Base-by-base conservation (phyloP, 306 rosid genomes). In the Pterocarpus macrocarpus region DNA sequence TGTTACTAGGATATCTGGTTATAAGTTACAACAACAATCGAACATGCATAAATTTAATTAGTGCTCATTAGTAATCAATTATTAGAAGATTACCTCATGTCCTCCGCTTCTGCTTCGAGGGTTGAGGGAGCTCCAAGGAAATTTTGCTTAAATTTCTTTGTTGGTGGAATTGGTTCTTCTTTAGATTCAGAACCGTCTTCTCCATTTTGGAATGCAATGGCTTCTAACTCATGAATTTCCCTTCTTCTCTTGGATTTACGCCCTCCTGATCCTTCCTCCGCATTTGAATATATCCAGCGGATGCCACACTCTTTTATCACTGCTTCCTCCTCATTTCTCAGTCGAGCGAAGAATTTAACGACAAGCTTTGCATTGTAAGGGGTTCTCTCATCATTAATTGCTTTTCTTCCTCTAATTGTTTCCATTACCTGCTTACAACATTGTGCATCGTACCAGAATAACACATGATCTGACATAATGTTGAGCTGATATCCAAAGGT, bases 281-380 rank as follows among this genome's bases (percentile, higher is more conserved):
- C 22, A 41, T 58, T 47, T 53, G 35, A 9, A 39, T 52, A 35
- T 44, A 55, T 3, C 53, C 76, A 69, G 44, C 64, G 53, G 53
- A 47, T 47, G 53, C 86, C 76, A 66, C 83, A 78, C 69, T 52
- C 72, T 67, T 57, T 67, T 38, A 83, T 63, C 5, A 3, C 9
- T 2, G 7, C 38, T 44, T 7, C 80, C 0, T 34, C 32, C 2
- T n/a, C 15, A 9, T 15, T 17, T 0, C 0, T 0, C 12, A 43
- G 47, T 33, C 10, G 28, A 58, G 35, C 44, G 4, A 30, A 79
- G 84, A 79, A 84, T 39, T 44, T 32, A 73, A 61, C 79, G 73
- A 58, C 1, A 0, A 83, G 15, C 34, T 50, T 73, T 63, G 84
- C n/a, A 28, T 64, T 32, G 34, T 28, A 7, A 62, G 41, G 3